Conservation (phyloP, 257 asterid species). For the Solanum dulcamara region DNA sequence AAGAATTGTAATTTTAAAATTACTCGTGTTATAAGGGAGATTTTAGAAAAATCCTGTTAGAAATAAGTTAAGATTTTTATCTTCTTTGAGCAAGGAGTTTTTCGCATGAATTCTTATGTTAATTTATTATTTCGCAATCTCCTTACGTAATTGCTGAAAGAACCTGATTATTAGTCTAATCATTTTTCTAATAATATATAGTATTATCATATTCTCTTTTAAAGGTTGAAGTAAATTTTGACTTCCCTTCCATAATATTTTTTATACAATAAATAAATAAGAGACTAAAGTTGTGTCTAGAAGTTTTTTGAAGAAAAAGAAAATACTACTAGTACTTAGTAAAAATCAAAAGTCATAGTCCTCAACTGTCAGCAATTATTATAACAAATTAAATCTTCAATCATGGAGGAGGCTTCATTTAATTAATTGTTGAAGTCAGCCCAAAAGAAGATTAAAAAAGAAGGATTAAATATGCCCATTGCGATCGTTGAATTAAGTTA, state of each 20-base stretch:
- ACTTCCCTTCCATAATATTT: not conserved
- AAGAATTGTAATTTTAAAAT: too few species aligned
- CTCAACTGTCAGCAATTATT: not conserved
- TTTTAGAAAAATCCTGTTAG: too few species aligned
- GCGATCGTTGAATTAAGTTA: not conserved
- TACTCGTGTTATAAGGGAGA: too few species aligned
- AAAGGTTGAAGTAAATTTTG: not conserved
- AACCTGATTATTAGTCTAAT: not conserved
- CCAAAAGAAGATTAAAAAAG: not conserved
- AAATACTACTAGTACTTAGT: not conserved
- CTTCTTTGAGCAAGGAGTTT: too few species aligned
- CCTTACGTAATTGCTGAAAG: too few species aligned
- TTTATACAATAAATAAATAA: rapidly evolving
- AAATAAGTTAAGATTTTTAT: too few species aligned
- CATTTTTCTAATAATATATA: not conserved
- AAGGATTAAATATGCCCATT: not conserved
- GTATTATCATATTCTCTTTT: not conserved
- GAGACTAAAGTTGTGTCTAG: not conserved
- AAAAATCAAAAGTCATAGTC: not conserved
- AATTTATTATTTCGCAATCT: too few species aligned
- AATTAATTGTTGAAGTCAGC: not conserved
- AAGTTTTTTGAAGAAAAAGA: not conserved
- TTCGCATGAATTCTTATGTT: too few species aligned
- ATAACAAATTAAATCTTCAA: not conserved
- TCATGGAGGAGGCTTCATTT: not conserved